Conservation (phyloP, 2,329 filamentous ascomycete species). For the Alternaria sp. region DNA sequence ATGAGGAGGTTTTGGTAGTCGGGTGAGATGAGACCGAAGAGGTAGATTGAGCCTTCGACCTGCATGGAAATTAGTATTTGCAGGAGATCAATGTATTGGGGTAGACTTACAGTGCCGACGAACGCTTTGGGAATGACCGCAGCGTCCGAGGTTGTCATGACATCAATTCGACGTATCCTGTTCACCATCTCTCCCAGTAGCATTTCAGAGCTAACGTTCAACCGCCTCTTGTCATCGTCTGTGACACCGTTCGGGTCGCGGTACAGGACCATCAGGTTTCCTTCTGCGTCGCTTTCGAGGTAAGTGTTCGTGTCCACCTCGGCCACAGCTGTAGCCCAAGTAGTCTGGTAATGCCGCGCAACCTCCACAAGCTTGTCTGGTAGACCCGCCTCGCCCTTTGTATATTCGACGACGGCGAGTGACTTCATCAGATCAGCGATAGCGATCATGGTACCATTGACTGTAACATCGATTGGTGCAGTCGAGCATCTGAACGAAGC, state of each 20-base stretch:
- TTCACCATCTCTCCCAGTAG: conserved; percentile 94
- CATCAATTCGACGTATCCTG: conserved; percentile 75
- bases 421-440: conserved; percentile 96
- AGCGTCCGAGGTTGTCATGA: conserved; percentile 68
- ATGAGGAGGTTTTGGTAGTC: conserved; percentile 80
- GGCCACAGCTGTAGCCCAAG: conserved; percentile 81
- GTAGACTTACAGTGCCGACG: conserved; percentile 75
- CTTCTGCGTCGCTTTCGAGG: conserved; percentile 84
- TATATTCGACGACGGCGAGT: conserved; percentile 77
- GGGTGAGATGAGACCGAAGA: conserved; percentile 80
- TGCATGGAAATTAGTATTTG: conserved; percentile 46
- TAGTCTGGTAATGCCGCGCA: conserved; percentile 79
- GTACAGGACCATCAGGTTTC: conserved; percentile 83
- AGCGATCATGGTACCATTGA: conserved; percentile 77
- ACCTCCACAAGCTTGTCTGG: conserved; percentile 72
- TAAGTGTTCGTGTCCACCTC: conserved; percentile 76
- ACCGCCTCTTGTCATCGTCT: conserved; percentile 71
- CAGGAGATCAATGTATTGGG: neutral
- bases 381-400: conserved; percentile 62
- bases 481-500: conserved; percentile 83
- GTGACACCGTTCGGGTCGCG: conserved; percentile 76
- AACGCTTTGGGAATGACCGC: conserved; percentile 83
- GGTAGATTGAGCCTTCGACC: conserved; percentile 90
- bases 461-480: conserved; percentile 79
- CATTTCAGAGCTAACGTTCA: conserved; percentile 81